phyloP scores from a whole-genome alignment of 2,329 filamentous ascomycete species.

The Dryadomyces quercivorus region DNA sequence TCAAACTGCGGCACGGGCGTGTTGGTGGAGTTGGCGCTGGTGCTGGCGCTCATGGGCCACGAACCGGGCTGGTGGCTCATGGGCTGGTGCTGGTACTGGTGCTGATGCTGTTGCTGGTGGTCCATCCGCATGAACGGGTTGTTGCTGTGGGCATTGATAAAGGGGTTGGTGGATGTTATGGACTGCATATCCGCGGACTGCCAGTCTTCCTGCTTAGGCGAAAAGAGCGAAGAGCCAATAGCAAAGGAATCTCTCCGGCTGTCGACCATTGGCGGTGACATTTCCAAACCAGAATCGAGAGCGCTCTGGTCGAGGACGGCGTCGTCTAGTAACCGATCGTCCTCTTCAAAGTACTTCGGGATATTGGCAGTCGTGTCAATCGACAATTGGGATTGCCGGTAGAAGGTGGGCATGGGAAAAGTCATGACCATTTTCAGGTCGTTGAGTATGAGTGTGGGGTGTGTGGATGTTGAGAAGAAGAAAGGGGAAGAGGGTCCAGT shows the following conservation, averaged over 20 bases:
- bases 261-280: constrained; percentile 50
- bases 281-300: constrained; percentile 48
- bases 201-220: constrained; percentile 54
- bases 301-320: constrained; percentile 45
- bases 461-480: constrained; percentile 1
- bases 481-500: not conserved
- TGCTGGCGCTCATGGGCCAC: constrained; percentile 42
- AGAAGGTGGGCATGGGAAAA: constrained; percentile 39
- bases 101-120: constrained; percentile 28
- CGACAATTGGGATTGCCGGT: constrained; percentile 35
- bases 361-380: constrained; percentile 35
- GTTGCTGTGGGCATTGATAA: constrained; percentile 32
- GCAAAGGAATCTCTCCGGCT: constrained; percentile 54
- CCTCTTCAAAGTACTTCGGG: constrained; percentile 45
- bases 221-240: constrained; percentile 46
- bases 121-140: constrained; percentile 58
- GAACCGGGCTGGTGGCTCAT: constrained; percentile 32
- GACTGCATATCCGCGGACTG: constrained; percentile 53
- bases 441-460: not conserved
- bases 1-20: constrained; percentile 65
- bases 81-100: constrained; percentile 9
- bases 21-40: constrained; percentile 48
- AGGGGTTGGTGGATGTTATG: constrained; percentile 50
- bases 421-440: constrained; percentile 34
- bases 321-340: constrained; percentile 48